Evolutionary conservation across 441 rosid genomes (phyloP), one percentile per base, ranked within the genome.

Genomic region (Arabidopsis lyrata): DNA sequence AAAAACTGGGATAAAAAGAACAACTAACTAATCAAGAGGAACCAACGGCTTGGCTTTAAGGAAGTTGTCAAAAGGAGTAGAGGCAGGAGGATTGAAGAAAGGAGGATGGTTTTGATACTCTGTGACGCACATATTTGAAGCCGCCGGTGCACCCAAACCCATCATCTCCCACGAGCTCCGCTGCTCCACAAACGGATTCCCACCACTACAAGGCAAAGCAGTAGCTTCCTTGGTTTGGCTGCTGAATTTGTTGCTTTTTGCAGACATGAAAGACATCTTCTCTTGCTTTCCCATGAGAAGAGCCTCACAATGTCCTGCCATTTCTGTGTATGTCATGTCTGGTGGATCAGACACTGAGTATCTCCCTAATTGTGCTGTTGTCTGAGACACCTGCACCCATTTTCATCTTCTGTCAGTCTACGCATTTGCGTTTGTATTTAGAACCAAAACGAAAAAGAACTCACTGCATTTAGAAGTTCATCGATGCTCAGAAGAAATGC

Each of bases 221-320:
- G 22, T 8, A 27, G 22, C 2, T 13, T 73, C 74, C 24, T 62
- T 81, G 31, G 75, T 49, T 49, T 57, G 56, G 70, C 13, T 74
- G 63, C 60, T 74, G 62, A 77, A 84, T 73, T 85, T 68, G 75
- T 72, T 85, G 64, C 75, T 84, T 38, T 82, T 82, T 48, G 73
- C 61, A 54, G 77, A 78, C 86, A 93, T 79, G 80, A 88, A 78
- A 66, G 78, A 83, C 92, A 93, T 91, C 84, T 85, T 92, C 86
- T 89, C 82, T 78, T 88, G 91, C 79, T 91, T 93, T 66, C 91
- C 98, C 61, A 74, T 70, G n/a, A 84, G 81, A 79, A 93, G 92
- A 39, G 96, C 95, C 71, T 91, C 98, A 31, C 98, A 90, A 44
- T 91, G 88, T 48, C 87, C 88, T 11, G 95, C 96, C 90, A 93